Evolutionary conservation across 1,139 yeast species (phyloP), one percentile per base, ranked within the genome.

Genomic region (Yamadazyma epiphylla): DNA sequence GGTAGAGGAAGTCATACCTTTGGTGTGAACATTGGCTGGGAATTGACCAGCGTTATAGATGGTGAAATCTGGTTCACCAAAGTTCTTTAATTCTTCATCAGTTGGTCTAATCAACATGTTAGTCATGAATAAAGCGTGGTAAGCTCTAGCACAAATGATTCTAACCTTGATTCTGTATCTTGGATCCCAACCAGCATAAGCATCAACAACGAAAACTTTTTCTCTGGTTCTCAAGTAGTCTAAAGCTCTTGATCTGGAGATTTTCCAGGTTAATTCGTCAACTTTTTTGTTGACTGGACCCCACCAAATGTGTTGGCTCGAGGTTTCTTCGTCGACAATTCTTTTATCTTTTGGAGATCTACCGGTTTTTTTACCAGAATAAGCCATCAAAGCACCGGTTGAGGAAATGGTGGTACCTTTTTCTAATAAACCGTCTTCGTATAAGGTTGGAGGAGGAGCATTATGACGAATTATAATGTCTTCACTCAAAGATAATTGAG

Each of bases 161-260:
- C 98, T 81, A 41, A 91, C 95, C 72, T 89, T 89, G 63, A 91
- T 80, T 70, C 97, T 80, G 80, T 91, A 91, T 59, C 87, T 81
- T 57, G 97, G 96, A 62, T 91, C 98, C 97, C 97, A 91, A 46
- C 98, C 98, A 35, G 97, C 98, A 58, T 62, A 91, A 23, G 97
- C 97, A 58, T 91, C 98, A 46, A 91, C 89, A 42, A 91, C 94
- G 62, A 85, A 91, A 54, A 91, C 80, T 62, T 88, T 85, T 55
- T 85, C 91, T 67, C 96, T 83, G 39, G 97, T 91, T 74, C 95
- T 85, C 60, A 91, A 77, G 71, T 88, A 91, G 64, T 91, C 98
- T 50, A 89, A 77, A 35, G 98, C 97, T 68, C 98, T 85, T 48
- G 94, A 94, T 61, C 95, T 83, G 60, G 94, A 86, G 51, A 91